phyloP scores from a whole-genome alignment of 495 filamentous ascomycete species.

The Margaritispora aquatica region DNA sequence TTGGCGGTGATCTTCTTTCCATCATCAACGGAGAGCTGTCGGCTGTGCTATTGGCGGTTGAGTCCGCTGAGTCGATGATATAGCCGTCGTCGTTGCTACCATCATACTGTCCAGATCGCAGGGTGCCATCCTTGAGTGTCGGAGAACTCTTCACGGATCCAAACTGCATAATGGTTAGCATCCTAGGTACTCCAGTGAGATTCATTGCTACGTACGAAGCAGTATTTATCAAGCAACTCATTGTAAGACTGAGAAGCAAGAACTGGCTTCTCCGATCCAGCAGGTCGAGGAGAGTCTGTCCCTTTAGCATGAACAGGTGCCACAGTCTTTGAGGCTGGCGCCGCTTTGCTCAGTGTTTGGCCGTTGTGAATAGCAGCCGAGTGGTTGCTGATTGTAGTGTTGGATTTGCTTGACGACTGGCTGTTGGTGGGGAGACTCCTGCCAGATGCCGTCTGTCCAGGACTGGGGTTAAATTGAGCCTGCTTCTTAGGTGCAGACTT shows the following conservation, averaged over 20 bases:
- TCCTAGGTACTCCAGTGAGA: constrained; percentile 18
- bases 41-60: constrained; percentile 8
- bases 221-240: constrained; percentile 95
- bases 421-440: constrained; percentile 21
- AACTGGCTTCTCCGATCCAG: constrained; percentile 53
- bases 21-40: constrained; percentile 19
- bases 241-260: constrained; percentile 82
- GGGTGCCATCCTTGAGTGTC: constrained; percentile 23
- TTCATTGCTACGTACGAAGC: constrained; percentile 76
- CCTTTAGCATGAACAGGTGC: constrained; percentile 21
- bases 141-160: constrained; percentile 25
- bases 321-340: constrained; percentile 9
- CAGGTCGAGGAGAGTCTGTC: constrained; percentile 30
- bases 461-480: constrained; percentile 11
- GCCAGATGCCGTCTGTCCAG: constrained; percentile 15
- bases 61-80: constrained; percentile 12
- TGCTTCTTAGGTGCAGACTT: constrained; percentile 28
- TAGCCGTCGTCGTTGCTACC: constrained; percentile 23
- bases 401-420: neutral
- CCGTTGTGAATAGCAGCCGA: neutral
- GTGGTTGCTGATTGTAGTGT: neutral
- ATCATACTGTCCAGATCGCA: constrained; percentile 22
- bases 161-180: constrained; percentile 25
- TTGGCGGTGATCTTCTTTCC: constrained; percentile 20
- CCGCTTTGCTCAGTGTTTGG: neutral